Evolutionary conservation across 225 moss, liverwort and hornwort genomes (phyloP), one percentile per base, ranked within the genome.

Genomic region (Pleurozium schreberi): DNA sequence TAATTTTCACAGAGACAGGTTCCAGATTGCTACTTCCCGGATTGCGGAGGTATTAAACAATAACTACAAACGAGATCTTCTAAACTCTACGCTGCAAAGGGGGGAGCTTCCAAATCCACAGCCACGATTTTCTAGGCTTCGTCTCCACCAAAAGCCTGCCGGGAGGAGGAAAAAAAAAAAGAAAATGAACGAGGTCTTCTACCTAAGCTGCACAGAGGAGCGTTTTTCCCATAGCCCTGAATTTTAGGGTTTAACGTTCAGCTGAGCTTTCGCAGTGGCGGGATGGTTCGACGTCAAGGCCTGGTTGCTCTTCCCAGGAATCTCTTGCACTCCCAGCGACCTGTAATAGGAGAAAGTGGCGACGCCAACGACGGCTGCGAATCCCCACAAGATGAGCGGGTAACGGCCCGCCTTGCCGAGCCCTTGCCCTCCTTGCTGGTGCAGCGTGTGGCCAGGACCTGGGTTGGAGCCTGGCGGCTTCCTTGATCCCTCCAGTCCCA

Each of bases 371-470:
- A 95, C 77, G 19, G 92, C 94, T 23, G 94, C 83, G 3, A 97
- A 85, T 2, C 92, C 96, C 49, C 89, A 92, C 84, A 98, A 65
- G 22, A 89, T 70, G 36, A 95, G 82, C 36, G 98, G 97, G 85
- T 97, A 97, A 11, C 93, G 93, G 5, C 93, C 93, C 14, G 95
- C 93, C 60, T 91, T 93, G 86, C 64, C 65, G 80, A 98, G 74
- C 50, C 95, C 93, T 42, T 71, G 90, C 14, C 97, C 97, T 63
- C 92, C 93, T 88, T 95, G 96, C 92, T 97, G 97, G 82, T 96
- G 96, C 79, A 99, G 75, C 75, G 96, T 95, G 53, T 92, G 92
- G 23, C 98, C 97, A 2, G 96, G 95, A 25, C 92, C 88, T 34
- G 75, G 30, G 15, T 60, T 89, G 67, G 92, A 84, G 10, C 98